Evolutionary conservation across 2,329 filamentous ascomycete genomes (phyloP), one percentile per base, ranked within the genome.

Genomic region (Pleoardoris graminearum): DNA sequence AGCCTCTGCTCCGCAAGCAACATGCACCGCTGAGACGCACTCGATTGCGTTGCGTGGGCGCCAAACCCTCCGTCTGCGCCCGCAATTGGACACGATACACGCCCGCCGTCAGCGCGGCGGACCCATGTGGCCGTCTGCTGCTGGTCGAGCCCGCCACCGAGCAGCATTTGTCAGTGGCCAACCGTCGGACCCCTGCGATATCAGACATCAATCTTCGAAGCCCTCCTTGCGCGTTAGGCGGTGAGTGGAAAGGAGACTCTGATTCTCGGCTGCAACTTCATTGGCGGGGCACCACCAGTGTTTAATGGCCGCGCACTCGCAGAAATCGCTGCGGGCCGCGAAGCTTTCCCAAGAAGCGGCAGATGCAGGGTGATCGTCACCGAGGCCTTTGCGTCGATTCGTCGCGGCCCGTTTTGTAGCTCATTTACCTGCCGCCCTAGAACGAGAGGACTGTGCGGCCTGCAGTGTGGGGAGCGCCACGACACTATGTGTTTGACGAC

Each of bases 401-500:
- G 30, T 41, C 25, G 29, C 21, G 11, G 21, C 30, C 21, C 17
- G 25, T 33, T 35, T 21, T 42, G 29, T 21, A 23, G 19, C 35
- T 19, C 29, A 35, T 25, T 12, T 33, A 41, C 10, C 27, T 41
- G 32, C n/a, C 43, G 29, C n/a, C 29, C 16, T 14, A 46, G 35
- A 59, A 58, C 59, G 36, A 35, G 38, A 30, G 56, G 50, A 48
- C 53, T 53, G 58, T 57, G 60, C 60, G 50, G 33, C 7, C 39
- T 6, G 39, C 16, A 23, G 16, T 14, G 17, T 39, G 36, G 36
- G 14, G 30, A 27, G 23, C 44, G 55, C 49, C 54, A 55, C 54
- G 58, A 63, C 60, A 50, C 43, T 52, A 46, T 22, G 45, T 47
- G 59, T 64, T 60, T 62, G 41, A 51, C 37, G 8, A 39, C 35